Conservation (phyloP, 345 rosid species). For the Eucalyptus guilfoylei region DNA sequence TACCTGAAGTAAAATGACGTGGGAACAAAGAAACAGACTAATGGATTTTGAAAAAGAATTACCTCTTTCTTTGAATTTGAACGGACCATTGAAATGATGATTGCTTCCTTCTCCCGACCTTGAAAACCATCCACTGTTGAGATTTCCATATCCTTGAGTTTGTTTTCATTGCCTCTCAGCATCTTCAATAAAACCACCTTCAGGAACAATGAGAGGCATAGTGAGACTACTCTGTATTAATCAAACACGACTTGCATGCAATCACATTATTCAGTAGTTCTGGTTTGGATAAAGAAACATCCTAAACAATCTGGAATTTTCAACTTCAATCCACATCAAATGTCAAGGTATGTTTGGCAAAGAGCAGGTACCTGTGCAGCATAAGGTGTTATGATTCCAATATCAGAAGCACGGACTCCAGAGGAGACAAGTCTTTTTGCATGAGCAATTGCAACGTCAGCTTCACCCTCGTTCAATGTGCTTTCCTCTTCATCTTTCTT, state of each 20-base stretch:
- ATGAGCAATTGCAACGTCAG: constrained; percentile 81
- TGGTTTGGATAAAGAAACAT: neutral
- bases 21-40: neutral
- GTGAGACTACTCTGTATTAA: neutral
- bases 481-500: constrained; percentile 99
- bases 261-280: neutral
- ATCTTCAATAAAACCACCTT: constrained; percentile 73
- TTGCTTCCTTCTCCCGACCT: constrained; percentile 96
- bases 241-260: neutral
- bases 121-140: constrained; percentile 98
- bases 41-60: neutral
- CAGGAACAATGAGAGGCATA: neutral
- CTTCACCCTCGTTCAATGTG: constrained; percentile 92
- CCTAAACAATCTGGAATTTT: neutral
- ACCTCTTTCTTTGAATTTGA: constrained; percentile 90
- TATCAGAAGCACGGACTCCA: constrained; percentile 77
- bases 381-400: constrained; percentile 89
- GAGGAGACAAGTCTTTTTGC: constrained; percentile 64
- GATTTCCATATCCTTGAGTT: constrained; percentile 73
- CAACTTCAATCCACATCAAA: neutral
- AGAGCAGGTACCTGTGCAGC: constrained; percentile 68
- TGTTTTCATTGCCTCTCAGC: constrained; percentile 55
- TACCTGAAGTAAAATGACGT: neutral
- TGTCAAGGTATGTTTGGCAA: neutral
- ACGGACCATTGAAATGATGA: constrained; percentile 92